A percentile compares a stretch with the other conserved stretches of the same genome.
phyloP scores from a whole-genome alignment of 306 rosid species.

The Clitoria ternatea region DNA sequence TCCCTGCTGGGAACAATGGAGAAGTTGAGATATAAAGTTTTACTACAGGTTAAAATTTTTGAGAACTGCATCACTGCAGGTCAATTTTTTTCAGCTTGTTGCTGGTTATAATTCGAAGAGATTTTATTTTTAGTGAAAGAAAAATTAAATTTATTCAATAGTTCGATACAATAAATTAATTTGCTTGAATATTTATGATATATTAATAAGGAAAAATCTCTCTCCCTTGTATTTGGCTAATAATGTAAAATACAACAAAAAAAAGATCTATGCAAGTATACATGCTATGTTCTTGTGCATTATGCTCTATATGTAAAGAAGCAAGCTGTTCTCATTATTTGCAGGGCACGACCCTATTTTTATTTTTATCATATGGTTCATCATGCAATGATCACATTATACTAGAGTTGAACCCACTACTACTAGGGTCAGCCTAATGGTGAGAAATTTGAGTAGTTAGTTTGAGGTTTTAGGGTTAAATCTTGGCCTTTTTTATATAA shows the following conservation, averaged over 20 bases:
- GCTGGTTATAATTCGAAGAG: constrained; percentile 13
- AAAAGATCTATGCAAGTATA: neutral
- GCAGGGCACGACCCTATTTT: neutral
- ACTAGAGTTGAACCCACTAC: neutral
- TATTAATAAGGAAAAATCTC: neutral
- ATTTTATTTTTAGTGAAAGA: neutral
- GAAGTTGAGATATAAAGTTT: constrained; percentile 14
- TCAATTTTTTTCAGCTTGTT: neutral
- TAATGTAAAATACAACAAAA: neutral
- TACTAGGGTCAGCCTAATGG: too few species aligned
- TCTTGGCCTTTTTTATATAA: too few species aligned
- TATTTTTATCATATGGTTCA: neutral
- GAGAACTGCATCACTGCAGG: neutral
- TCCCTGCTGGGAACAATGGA: constrained; percentile 1
- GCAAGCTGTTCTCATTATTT: neutral
- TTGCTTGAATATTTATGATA: neutral
- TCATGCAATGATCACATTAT: neutral
- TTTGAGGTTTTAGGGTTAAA: too few species aligned
- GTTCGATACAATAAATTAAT: neutral
- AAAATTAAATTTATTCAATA: neutral
- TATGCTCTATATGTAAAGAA: neutral
- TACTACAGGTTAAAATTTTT: neutral
- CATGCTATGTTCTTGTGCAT: neutral
- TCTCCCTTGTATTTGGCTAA: neutral
- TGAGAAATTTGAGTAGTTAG: neutral